These are phyloP conservation scores for Cichorium intybus DNA, from an alignment of 140 eudicot genomes.

Conservation along the genomic window DNA sequence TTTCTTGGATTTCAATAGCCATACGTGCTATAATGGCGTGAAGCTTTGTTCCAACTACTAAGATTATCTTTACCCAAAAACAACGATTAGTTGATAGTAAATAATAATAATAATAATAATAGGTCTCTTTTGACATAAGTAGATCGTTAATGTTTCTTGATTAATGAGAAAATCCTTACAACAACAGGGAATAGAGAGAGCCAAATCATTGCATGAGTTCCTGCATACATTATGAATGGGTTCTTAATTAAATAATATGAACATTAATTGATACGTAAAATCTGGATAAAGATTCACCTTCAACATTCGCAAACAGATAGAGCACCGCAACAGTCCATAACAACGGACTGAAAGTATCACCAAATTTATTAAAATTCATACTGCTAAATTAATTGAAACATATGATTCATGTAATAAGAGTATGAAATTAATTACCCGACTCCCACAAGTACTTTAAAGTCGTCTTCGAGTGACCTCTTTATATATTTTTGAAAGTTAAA, in stretches of 20 bases:
- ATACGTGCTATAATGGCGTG: slow-evolving; percentile 51
- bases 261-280: not conserved
- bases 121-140: not conserved
- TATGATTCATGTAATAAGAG: not conserved
- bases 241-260: not conserved
- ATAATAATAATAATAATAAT: not conserved
- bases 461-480: slow-evolving; percentile 65
- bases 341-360: slow-evolving; percentile 52
- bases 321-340: slow-evolving; percentile 76
- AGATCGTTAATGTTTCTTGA: not conserved
- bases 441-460: slow-evolving; percentile 64
- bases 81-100: slow-evolving; percentile 7
- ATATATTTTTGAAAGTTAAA: slow-evolving; percentile 68
- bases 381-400: not conserved
- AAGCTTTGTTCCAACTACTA: slow-evolving; percentile 74
- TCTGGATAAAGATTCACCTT: slow-evolving; percentile 41
- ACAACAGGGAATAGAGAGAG: slow-evolving; percentile 45
- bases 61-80: slow-evolving; percentile 34
- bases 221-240: slow-evolving; percentile 20
- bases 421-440: slow-evolving; percentile 39
- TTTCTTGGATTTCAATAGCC: slow-evolving; percentile 59
- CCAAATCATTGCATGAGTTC: slow-evolving; percentile 47
- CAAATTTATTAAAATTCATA: slow-evolving; percentile 6
- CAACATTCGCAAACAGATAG: slow-evolving; percentile 71
- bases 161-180: slow-evolving; percentile 30